Conservation (phyloP, 176 grass and related monocot genomes). For the Miscanthus lutarioriparius region DNA sequence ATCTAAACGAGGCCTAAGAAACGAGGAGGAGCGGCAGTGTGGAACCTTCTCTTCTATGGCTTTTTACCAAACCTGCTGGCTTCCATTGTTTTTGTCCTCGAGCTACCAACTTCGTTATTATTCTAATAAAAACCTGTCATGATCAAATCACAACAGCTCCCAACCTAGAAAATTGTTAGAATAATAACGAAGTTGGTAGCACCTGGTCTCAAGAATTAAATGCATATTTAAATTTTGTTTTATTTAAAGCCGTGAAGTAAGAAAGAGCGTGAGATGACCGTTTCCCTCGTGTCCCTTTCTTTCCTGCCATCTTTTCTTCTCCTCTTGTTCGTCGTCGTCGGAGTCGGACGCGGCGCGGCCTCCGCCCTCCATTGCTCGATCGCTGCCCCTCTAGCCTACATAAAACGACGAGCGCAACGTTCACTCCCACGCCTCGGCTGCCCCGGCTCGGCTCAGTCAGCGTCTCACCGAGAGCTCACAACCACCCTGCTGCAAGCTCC, state of each 20-base stretch:
- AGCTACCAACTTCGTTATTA: background rate
- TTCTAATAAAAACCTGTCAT: background rate
- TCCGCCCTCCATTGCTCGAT: background rate
- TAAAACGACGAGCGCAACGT: background rate
- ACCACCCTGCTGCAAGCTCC: background rate
- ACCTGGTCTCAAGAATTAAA: background rate
- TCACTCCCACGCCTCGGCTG: background rate
- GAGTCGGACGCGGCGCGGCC: background rate
- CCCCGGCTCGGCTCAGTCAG: background rate
- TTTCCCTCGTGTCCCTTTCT: constrained; percentile 6
- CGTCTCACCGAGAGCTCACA: background rate
- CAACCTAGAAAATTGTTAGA: background rate
- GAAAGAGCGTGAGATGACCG: constrained; percentile 16
- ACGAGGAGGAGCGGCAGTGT: background rate
- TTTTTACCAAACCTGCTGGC: background rate
- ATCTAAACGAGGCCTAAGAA: too few relatives aligned
- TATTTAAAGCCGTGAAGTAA: background rate
- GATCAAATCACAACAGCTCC: background rate
- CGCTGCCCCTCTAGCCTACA: background rate
- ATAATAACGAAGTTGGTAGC: background rate
- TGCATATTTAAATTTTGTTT: too few relatives aligned
- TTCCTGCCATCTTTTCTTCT: accelerated
- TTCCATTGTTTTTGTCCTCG: background rate
- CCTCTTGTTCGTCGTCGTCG: too few relatives aligned
- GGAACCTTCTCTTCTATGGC: background rate